Evolutionary conservation across 345 rosid genomes (phyloP).

Genomic region (Boechera retrofracta): DNA sequence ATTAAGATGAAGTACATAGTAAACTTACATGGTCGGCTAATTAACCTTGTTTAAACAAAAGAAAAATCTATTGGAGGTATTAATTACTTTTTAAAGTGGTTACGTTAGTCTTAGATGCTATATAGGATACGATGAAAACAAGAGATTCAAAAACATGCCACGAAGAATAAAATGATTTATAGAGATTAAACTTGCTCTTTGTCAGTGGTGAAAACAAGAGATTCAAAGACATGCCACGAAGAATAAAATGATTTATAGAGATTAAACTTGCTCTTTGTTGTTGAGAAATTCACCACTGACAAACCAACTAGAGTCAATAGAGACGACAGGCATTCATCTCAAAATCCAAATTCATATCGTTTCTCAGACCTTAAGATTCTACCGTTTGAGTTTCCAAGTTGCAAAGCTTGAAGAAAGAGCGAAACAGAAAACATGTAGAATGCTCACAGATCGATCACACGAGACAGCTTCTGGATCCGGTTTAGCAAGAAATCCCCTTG

Average conservation of each 20-base stretch:
- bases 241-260: not conserved
- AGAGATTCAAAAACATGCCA: not conserved
- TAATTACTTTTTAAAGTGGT: not conserved
- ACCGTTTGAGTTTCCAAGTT: not conserved
- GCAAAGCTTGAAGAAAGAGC: conserved; percentile 23
- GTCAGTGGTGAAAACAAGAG: not conserved
- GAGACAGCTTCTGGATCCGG: conserved; percentile 96
- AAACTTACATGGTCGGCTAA: too few relatives aligned
- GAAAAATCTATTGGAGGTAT: not conserved
- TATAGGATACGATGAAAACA: not conserved
- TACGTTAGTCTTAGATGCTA: not conserved
- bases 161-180: not conserved
- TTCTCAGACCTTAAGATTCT: conserved; percentile 27
- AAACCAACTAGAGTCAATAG: conserved; percentile 27
- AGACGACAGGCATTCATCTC: conserved; percentile 25
- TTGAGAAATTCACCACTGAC: conserved; percentile 18
- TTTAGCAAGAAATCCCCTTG: conserved; percentile 97
- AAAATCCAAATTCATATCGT: conserved; percentile 15
- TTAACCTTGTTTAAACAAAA: not conserved
- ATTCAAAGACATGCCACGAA: not conserved
- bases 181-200: conserved; percentile 21
- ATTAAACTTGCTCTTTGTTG: conserved; percentile 29
- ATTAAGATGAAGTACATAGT: too few relatives aligned
- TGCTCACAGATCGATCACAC: conserved; percentile 88
- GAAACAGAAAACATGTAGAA: conserved; percentile 28